Conservation (phyloP, 177 flowering plant species). For the Telopea speciosissima region DNA sequence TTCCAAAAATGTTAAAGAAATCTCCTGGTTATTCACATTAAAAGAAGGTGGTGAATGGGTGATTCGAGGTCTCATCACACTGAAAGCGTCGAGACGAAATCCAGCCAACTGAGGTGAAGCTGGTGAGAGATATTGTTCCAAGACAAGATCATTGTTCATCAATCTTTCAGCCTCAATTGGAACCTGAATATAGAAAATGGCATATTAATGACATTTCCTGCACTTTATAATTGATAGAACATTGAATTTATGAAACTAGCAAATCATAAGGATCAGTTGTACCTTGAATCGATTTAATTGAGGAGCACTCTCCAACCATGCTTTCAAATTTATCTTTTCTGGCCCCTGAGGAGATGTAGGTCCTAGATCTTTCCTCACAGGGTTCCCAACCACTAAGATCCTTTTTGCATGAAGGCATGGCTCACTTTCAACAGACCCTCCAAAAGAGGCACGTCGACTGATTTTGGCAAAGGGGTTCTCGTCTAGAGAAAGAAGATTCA, state of each 20-base stretch:
- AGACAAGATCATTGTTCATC: constrained; percentile 46
- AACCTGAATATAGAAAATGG: constrained; percentile 42
- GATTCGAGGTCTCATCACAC: constrained; percentile 70
- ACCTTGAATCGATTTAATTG: constrained; percentile 77
- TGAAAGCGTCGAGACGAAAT: constrained; percentile 82
- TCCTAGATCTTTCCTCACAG: constrained; percentile 42
- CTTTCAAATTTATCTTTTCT: constrained; percentile 48
- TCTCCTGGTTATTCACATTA: constrained; percentile 32
- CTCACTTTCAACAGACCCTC: constrained; percentile 48
- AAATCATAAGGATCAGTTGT: constrained; percentile 12
- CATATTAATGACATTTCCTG: neutral
- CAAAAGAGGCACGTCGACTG: constrained; percentile 63
- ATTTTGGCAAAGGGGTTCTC: constrained; percentile 68
- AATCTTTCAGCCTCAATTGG: constrained; percentile 78
- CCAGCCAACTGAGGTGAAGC: constrained; percentile 78
- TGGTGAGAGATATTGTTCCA: constrained; percentile 74
- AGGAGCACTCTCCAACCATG: constrained; percentile 75
- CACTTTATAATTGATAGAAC: neutral
- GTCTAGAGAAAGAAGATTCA: constrained; percentile 69
- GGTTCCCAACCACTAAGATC: constrained; percentile 62
- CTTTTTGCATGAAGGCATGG: constrained; percentile 89
- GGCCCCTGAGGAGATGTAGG: constrained; percentile 35
- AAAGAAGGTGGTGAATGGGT: constrained; percentile 58
- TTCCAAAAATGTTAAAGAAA: constrained; percentile 45
- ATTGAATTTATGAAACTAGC: neutral